Evolutionary conservation across 176 grass and related monocot genomes (phyloP).

Genomic region (Carex pumila): DNA sequence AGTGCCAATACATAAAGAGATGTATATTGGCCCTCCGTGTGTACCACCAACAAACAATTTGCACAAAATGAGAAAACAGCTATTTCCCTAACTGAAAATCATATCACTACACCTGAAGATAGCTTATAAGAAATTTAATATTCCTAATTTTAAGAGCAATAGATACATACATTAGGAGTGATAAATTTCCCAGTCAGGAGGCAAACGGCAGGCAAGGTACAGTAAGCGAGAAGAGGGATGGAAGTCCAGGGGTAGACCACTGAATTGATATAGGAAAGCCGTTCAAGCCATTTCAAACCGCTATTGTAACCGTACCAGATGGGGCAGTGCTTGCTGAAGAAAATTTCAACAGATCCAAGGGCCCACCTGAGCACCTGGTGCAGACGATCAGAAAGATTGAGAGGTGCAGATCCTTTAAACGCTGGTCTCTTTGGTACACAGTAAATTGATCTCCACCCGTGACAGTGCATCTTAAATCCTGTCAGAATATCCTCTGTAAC

Average conservation of each 20-base stretch:
- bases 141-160: not conserved
- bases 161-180: slow-evolving; percentile 4
- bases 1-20: not conserved
- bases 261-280: slow-evolving; percentile 17
- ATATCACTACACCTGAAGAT: not conserved
- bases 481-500: slow-evolving; percentile 25
- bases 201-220: slow-evolving; percentile 24
- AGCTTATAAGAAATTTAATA: not conserved
- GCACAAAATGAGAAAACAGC: not conserved
- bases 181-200: slow-evolving; percentile 20
- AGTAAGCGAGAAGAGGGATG: slow-evolving; percentile 21
- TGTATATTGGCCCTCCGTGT: not conserved
- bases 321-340: slow-evolving; percentile 25
- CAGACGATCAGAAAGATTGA: slow-evolving; percentile 25
- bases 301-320: slow-evolving; percentile 21
- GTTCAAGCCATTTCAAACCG: slow-evolving; percentile 25
- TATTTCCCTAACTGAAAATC: not conserved
- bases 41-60: not conserved
- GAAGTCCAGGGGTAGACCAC: slow-evolving; percentile 24
- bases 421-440: slow-evolving; percentile 12
- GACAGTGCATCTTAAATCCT: slow-evolving; percentile 24
- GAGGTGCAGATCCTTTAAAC: slow-evolving; percentile 21
- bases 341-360: slow-evolving; percentile 18
- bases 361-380: slow-evolving; percentile 22
- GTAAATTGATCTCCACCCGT: slow-evolving; percentile 23